A percentile compares a stretch with the other conserved stretches of the same genome.
These are phyloP conservation scores for Xylaria sp. DNA, from an alignment of 2,329 filamentous ascomycete genomes.

Conservation along the genomic window DNA sequence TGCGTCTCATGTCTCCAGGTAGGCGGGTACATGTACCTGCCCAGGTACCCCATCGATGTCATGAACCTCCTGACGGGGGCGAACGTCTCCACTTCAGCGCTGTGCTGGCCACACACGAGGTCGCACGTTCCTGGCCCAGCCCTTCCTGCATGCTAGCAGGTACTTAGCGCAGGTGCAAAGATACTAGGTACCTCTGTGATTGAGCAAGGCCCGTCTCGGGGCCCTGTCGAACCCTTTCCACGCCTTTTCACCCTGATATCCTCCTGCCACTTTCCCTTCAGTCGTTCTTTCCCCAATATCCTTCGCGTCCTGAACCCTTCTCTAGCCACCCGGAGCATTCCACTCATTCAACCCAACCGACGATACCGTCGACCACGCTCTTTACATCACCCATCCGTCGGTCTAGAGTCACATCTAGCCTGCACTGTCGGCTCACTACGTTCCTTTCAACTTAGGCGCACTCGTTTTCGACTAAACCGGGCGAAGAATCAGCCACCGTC, in stretches of 20 bases:
- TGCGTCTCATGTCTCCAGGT: too few species aligned
- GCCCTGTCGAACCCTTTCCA: slow-evolving; percentile 10
- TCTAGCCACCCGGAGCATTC: slow-evolving; percentile 20
- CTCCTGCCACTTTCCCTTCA: slow-evolving; percentile 11
- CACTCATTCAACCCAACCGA: slow-evolving; percentile 25
- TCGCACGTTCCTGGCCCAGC: not conserved
- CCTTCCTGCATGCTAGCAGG: not conserved
- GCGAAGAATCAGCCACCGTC: slow-evolving; percentile 22
- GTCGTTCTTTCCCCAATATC: slow-evolving; percentile 14
- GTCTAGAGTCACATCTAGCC: slow-evolving; percentile 26
- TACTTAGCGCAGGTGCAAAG: not conserved
- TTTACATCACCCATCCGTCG: slow-evolving; percentile 26
- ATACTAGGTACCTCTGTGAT: not conserved
- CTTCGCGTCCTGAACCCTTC: slow-evolving; percentile 15
- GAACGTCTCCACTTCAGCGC: not conserved
- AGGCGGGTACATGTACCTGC: too few species aligned
- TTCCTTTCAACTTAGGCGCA: slow-evolving; percentile 40
- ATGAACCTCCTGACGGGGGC: not conserved
- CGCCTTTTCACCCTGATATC: slow-evolving; percentile 12
- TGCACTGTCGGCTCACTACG: slow-evolving; percentile 28
- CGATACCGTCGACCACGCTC: slow-evolving; percentile 34
- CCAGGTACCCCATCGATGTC: too few species aligned
- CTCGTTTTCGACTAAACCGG: slow-evolving; percentile 28
- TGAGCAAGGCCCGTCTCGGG: not conserved
- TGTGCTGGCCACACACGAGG: not conserved